Base-by-base conservation (phyloP, 768 basidiomycete species). In the Macrolepiota fuliginosa region DNA sequence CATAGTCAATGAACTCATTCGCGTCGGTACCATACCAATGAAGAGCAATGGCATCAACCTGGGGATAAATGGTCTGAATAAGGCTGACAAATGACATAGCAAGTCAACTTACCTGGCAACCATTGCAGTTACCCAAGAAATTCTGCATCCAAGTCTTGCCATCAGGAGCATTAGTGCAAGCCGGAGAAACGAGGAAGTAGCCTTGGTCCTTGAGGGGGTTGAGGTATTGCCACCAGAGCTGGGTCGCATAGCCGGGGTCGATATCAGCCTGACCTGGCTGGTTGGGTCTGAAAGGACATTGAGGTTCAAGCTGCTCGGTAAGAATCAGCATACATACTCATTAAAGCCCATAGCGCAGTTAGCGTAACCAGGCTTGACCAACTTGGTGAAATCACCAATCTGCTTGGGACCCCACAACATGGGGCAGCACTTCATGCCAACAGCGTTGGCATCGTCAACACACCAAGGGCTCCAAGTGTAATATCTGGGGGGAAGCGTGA, bases 381-480 rank as follows among this genome's bases (percentile, higher is more conserved):
- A 61, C 1, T 69, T 69, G 60, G 77, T 65, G 71, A 90, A 89
- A 15, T 81, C 76, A 6, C 56, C 63, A 25, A 79, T 69, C 57
- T 89, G 79, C 29, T 81, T 77, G 6, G 70, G 65, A 63, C 89
- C 87, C 91, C 90, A 94, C 1, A 92, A 71, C 88, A 90, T 89
- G 22, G 88, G 81, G 37, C 82, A 77, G 64, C 75, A 85, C 10
- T 80, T 72, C 40, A 88, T 70, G n/a, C 85, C 87, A 56, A 81
- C 72, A 4, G 69, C 35, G 13, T 77, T 73, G 1, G 79, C 74
- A 0, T 67, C 5, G 29, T 62, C 62, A 59, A 56, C 47, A 46
- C 64, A n/a, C 63, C 69, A 73, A 11, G 87, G 81, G 39, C 79
- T 77, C 94, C 94, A 96, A 35, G 80, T 83, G 73, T 92, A 91